These are phyloP conservation scores for Aspergillus asperescens DNA, from an alignment of 495 filamentous ascomycete genomes.

Conservation along the genomic window DNA sequence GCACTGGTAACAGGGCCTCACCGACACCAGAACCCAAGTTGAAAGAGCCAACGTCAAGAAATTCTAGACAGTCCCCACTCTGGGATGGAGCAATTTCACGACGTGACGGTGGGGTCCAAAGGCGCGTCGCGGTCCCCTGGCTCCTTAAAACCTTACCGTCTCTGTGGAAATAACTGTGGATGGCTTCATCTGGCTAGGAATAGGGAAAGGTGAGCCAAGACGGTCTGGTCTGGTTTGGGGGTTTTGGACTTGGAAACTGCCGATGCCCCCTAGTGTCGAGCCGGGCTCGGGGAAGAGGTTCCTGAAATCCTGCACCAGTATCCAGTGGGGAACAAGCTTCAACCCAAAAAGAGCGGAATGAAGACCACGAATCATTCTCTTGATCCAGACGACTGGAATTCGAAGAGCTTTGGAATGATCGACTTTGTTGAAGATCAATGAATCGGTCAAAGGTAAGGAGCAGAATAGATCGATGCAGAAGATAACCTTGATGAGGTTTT, in stretches of 20 bases:
- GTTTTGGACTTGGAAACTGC: conserved; percentile 5
- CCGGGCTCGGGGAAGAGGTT: conserved; percentile 22
- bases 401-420: conserved; percentile 7
- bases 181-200: conserved; percentile 13
- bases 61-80: conserved; percentile 15
- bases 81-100: neutral
- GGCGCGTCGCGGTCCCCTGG: neutral
- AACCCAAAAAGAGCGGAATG: neutral
- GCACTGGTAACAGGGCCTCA: conserved; percentile 12
- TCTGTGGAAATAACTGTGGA: conserved; percentile 7
- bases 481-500: neutral
- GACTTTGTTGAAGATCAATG: conserved; percentile 12
- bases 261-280: conserved; percentile 17
- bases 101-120: conserved; percentile 2
- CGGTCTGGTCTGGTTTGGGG: conserved; percentile 5
- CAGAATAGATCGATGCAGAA: conserved; percentile 18
- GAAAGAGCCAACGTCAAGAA: neutral
- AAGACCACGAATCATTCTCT: neutral
- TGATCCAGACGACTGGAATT: neutral
- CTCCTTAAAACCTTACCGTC: conserved; percentile 13
- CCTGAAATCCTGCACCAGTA: conserved; percentile 26
- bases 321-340: conserved; percentile 15
- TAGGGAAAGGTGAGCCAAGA: conserved; percentile 14
- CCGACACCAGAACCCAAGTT: conserved; percentile 14
- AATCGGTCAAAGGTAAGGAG: conserved; percentile 1